Conservation (phyloP, 1,284 basidiomycete genomes). For the Somion occarium region DNA sequence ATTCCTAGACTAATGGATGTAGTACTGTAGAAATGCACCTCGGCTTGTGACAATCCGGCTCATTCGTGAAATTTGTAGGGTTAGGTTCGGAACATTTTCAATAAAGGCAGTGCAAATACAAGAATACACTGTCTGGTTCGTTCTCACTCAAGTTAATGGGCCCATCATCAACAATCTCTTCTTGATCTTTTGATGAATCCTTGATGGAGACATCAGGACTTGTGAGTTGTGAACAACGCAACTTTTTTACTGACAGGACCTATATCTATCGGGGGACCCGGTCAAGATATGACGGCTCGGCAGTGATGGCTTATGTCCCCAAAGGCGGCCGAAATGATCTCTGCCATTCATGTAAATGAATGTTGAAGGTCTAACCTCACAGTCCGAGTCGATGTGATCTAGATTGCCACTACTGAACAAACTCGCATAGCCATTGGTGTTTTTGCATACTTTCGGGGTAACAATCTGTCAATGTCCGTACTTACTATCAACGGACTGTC, state of each 20-base stretch:
- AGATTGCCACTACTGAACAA: neutral
- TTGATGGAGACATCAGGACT: neutral
- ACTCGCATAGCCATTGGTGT: neutral
- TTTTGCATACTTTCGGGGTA: neutral
- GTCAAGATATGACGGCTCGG: neutral
- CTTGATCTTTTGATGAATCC: neutral
- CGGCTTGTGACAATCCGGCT: neutral
- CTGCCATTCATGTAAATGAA: too few relatives aligned
- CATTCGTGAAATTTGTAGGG: neutral
- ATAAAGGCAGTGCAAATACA: neutral
- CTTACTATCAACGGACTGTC: too few relatives aligned
- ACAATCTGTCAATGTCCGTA: constrained; percentile 13
- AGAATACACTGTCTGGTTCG: neutral
- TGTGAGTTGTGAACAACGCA: neutral
- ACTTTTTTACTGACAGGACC: neutral
- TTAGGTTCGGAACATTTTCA: neutral
- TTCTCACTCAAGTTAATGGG: too few relatives aligned
- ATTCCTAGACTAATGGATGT: too few relatives aligned
- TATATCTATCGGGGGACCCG: neutral
- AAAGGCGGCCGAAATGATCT: neutral
- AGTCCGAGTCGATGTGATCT: neutral
- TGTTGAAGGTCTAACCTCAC: neutral
- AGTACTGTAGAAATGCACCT: neutral
- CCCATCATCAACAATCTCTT: neutral
- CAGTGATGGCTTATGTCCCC: neutral